Conservation (phyloP, 2,329 filamentous ascomycete genomes). For the Thermoascus crustaceus region DNA sequence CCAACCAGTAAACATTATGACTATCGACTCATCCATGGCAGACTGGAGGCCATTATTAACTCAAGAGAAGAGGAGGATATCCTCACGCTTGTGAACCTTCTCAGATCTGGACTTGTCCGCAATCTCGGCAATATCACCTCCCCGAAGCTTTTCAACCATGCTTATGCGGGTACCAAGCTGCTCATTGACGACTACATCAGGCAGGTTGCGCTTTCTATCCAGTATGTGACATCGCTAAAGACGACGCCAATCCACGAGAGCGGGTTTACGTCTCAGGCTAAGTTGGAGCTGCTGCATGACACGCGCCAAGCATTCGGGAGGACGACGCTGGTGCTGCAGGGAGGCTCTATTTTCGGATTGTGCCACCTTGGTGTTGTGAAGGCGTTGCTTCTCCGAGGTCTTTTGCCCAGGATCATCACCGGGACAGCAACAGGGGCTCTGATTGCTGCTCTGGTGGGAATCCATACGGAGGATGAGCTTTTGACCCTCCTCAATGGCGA, state of each 20-base stretch:
- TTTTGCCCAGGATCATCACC: slow-evolving; percentile 83
- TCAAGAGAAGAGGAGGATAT: slow-evolving; percentile 66
- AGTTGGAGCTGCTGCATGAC: slow-evolving; percentile 79
- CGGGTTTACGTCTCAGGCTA: slow-evolving; percentile 62
- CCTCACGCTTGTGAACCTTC: slow-evolving; percentile 65
- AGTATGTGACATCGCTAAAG: slow-evolving; percentile 63
- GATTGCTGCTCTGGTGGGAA: slow-evolving; percentile 78
- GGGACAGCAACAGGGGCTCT: slow-evolving; percentile 85
- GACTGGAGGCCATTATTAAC: slow-evolving; percentile 61
- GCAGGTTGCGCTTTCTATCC: slow-evolving; percentile 71
- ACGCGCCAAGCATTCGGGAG: slow-evolving; percentile 81
- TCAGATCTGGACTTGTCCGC: slow-evolving; percentile 67
- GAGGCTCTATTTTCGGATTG: slow-evolving; percentile 82
- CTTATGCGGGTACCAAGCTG: slow-evolving; percentile 81
- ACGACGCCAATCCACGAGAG: slow-evolving; percentile 44
- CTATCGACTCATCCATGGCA: slow-evolving; percentile 71
- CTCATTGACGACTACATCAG: slow-evolving; percentile 87
- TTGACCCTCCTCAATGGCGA: slow-evolving; percentile 67
- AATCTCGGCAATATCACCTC: slow-evolving; percentile 89
- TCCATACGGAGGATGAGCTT: slow-evolving; percentile 80
- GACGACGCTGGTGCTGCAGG: slow-evolving; percentile 77
- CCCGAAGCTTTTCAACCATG: slow-evolving; percentile 71
- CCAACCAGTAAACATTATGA: slow-evolving; percentile 76
- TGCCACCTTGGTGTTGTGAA: slow-evolving; percentile 89
- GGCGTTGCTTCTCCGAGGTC: slow-evolving; percentile 68